Conservation (phyloP, 2,329 filamentous ascomycete species). For the Hymenoscyphus repandus region DNA sequence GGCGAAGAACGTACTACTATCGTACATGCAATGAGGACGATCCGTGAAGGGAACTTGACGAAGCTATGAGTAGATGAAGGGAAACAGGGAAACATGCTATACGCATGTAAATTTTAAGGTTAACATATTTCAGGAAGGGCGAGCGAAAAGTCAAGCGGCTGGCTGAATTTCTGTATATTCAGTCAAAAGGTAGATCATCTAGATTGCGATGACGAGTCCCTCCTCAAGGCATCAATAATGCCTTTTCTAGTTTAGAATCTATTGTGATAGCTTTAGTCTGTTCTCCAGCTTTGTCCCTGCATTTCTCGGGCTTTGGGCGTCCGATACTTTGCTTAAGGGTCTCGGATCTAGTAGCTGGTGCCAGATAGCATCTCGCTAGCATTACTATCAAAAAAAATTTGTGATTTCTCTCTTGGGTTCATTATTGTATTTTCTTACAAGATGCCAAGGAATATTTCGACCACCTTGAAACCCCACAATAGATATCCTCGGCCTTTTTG, state of each 20-base stretch:
- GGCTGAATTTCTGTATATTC: not conserved
- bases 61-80: conserved; percentile 8
- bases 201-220: conserved; percentile 11
- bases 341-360: too few species aligned
- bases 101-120: conserved; percentile 3
- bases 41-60: conserved; percentile 8
- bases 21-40: conserved; percentile 39
- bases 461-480: too few species aligned
- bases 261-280: too few species aligned
- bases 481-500: too few species aligned
- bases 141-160: conserved; percentile 7
- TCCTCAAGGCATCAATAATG: not conserved
- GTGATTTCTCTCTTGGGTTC: too few species aligned
- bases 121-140: conserved; percentile 1
- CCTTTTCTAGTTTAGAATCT: not conserved
- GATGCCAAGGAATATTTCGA: too few species aligned
- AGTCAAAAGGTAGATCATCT: conserved; percentile 5
- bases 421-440: too few species aligned
- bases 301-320: too few species aligned
- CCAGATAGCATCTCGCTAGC: too few species aligned
- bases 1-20: conserved; percentile 41
- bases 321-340: too few species aligned
- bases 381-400: too few species aligned
- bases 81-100: not conserved
- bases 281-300: too few species aligned